Evolutionary conservation across 257 asterid genomes (phyloP), one percentile per base, ranked within the genome.

Genomic region (Fraxinus cuspidata): DNA sequence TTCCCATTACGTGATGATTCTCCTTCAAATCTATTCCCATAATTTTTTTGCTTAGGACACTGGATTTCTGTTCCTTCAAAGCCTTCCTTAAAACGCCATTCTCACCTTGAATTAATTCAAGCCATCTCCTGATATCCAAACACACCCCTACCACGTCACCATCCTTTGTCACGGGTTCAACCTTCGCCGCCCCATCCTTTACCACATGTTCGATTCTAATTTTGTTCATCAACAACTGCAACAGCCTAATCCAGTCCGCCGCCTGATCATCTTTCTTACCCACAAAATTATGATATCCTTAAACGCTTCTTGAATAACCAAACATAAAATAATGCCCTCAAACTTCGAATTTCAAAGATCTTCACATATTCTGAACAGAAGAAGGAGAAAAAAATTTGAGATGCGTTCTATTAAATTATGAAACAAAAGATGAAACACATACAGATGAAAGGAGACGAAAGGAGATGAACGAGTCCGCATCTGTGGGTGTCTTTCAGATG

Each of bases 161-260:
- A 34, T 81, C 82, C 73, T 44, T 74, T 29, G 66, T 88, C 0
- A 51, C 80, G 37, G 82, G 25, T 51, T 81, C 91, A 71, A 6
- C 79, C 69, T 82, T 85, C 78, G 15, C 2, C 73, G 80, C 71
- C 3, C 42, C 79, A 7, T 78, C 78, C 71, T 78, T 86, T 0
- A 83, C 71, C 83, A 88, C 88, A 79, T 92, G 96, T 72, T 92
- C 95, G 82, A 96, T 81, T 8, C 96, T 92, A 25, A 96, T 93
- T 83, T 96, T 96, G 86, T 93, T 90, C 97, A 96, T 88, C 86
- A 89, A 85, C 78, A 93, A 79, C 66, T 83, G 72, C 2, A 98
- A 98, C 47, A 91, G 80, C 64, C 77, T 79, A 70, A 86, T 81
- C 70, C 89, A 88, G 12, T 11, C 0, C 15, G 80, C 72, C 69